Evolutionary conservation across 345 rosid species (phyloP).

Genomic region (Gossypium herbaceum): DNA sequence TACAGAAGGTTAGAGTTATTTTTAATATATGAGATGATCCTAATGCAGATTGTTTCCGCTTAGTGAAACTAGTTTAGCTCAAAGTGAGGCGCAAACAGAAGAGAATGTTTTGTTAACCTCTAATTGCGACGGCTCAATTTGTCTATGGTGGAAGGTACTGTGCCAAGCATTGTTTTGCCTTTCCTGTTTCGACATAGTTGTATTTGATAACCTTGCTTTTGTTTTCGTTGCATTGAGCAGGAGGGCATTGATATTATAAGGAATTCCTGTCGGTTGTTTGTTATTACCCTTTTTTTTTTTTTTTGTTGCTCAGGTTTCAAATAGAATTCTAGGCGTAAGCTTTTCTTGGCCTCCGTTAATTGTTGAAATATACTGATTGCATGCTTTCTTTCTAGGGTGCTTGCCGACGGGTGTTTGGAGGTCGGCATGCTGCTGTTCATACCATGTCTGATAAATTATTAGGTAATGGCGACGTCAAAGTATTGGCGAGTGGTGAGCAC

Average conservation of each 20-base stretch:
- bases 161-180: background rate
- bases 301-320: background rate
- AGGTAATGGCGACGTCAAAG: slow-evolving; percentile 39
- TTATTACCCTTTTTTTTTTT: background rate
- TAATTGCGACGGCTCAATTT: slow-evolving; percentile 54
- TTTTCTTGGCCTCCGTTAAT: background rate
- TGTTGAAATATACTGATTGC: background rate
- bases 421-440: slow-evolving; percentile 52
- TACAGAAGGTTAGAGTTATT: background rate
- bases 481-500: slow-evolving; percentile 70
- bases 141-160: slow-evolving; percentile 69
- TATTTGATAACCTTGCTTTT: background rate
- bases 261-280: background rate
- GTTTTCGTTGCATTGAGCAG: background rate
- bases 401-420: slow-evolving; percentile 52
- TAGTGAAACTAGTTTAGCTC: slow-evolving; percentile 33
- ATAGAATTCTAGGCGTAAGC: background rate
- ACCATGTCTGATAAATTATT: slow-evolving; percentile 55
- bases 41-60: slow-evolving; percentile 45
- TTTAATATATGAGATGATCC: slow-evolving; percentile 2
- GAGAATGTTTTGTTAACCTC: slow-evolving; percentile 57
- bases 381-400: slow-evolving; percentile 37
- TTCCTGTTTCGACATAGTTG: background rate
- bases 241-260: background rate
- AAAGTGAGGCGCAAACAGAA: slow-evolving; percentile 34